A percentile compares a stretch with the other conserved stretches of the same genome.
Conservation (phyloP, 768 basidiomycete genomes). For the Tricholoma matsutake region DNA sequence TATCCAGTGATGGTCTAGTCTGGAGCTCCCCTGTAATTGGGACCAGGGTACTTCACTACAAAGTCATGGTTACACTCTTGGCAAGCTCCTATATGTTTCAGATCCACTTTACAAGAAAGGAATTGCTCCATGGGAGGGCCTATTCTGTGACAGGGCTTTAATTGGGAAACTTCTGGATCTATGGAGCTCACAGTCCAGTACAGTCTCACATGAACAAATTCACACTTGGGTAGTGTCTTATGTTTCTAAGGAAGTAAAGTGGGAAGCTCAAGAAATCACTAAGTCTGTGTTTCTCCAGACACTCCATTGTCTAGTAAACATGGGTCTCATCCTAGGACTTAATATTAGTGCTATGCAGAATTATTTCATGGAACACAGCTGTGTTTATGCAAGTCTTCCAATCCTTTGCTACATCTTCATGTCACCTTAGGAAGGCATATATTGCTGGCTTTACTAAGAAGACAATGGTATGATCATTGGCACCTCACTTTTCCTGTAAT, state of each 20-base stretch:
- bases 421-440: not conserved
- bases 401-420: slow-evolving; percentile 19
- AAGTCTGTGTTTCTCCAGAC: slow-evolving; percentile 15
- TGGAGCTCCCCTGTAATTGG: too few relatives aligned
- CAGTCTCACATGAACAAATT: too few relatives aligned
- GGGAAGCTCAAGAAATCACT: slow-evolving; percentile 21
- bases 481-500: not conserved
- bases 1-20: too few relatives aligned
- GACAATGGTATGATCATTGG: slow-evolving; percentile 9
- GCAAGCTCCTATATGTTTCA: slow-evolving; percentile 24
- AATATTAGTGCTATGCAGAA: not conserved
- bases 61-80: slow-evolving; percentile 11
- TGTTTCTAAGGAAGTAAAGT: slow-evolving; percentile 8
- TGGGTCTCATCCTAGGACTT: too few relatives aligned
- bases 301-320: too few relatives aligned
- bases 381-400: slow-evolving; percentile 10
- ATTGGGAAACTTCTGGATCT: too few relatives aligned
- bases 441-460: slow-evolving; percentile 7
- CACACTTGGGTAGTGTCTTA: slow-evolving; percentile 23
- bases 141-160: slow-evolving; percentile 19
- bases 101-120: slow-evolving; percentile 20
- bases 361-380: slow-evolving; percentile 3
- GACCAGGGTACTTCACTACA: too few relatives aligned
- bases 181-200: slow-evolving; percentile 23
- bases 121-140: slow-evolving; percentile 15